Evolutionary conservation across 2,329 filamentous ascomycete genomes (phyloP), one percentile per base, ranked within the genome.

Genomic region (Fusarium bulbicola): DNA sequence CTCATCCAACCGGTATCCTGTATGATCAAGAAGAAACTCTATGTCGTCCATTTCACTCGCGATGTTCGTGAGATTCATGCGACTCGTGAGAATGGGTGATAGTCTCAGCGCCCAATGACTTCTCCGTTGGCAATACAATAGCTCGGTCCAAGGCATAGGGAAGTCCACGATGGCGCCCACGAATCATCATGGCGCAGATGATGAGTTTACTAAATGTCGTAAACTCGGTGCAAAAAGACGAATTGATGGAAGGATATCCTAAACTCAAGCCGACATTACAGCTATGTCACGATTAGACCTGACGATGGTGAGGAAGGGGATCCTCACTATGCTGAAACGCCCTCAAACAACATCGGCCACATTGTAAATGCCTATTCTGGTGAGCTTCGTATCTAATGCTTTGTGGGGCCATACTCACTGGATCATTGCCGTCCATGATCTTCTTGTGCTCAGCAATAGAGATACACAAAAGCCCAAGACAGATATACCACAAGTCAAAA

Each of bases 401-500:
- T 9, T 9, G 2, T 14, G 11, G 5, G 13, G 13, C 7, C 14
- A 20, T 18, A 68, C 77, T 52, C 42, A 80, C 79, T 8, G 76
- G 72, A 28, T 80, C 77, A 6, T 63, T 52, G 6, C 45, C 46
- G 16, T 79, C 70, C 75, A 77, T 77, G 16, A 80, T 73, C 21
- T 67, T 74, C n/a, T 62, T 40, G 2, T 78, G 76, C 54, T 80
- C 79, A 4, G 77, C 73, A 14, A 82, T 78, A 20, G 79, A 80
- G 13, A 84, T 80, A 24, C 77, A 78, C 30, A 84, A 82, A 11
- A 81, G 76, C 3, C 82, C 83, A 10, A 84, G 62, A 16, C 82
- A 82, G 11, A 83, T 82, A 45, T 82, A 84, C 82, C 82, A 84
- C 32, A 84, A 62, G 65, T 84, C 82, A 58, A 84, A 84, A 62